Percentiles rank a stretch among this genome's conserved stretches.
Conservation (phyloP, 257 asterid genomes). For the Cinchona pubescens region DNA sequence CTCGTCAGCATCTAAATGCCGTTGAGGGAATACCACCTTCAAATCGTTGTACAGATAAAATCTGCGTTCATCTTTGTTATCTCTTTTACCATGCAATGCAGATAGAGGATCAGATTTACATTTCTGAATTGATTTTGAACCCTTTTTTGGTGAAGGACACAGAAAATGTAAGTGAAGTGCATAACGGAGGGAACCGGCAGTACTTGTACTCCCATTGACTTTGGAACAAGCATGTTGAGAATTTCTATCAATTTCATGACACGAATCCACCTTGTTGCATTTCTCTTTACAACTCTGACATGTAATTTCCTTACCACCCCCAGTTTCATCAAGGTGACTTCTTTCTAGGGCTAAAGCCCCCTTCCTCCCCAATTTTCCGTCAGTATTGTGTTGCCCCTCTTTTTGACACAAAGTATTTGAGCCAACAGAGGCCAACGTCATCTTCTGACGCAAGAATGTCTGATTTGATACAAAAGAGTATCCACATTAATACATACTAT, state of each 20-base stretch:
- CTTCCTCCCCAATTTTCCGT: slow-evolving; percentile 27
- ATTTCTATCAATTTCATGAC: slow-evolving; percentile 29
- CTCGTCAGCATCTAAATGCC: slow-evolving; percentile 73
- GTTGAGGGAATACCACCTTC: slow-evolving; percentile 74
- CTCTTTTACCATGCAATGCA: slow-evolving; percentile 18
- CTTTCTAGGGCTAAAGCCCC: slow-evolving; percentile 16
- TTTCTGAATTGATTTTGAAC: slow-evolving; percentile 19
- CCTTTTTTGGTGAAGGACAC: slow-evolving; percentile 44
- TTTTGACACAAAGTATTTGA: slow-evolving; percentile 27
- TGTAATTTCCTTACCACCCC: slow-evolving; percentile 23
- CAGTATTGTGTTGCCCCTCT: slow-evolving; percentile 33
- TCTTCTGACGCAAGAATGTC: slow-evolving; percentile 81
- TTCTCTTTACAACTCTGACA: slow-evolving; percentile 27
- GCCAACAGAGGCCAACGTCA: slow-evolving; percentile 52
- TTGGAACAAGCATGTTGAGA: slow-evolving; percentile 32
- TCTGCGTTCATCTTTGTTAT: slow-evolving; percentile 34
- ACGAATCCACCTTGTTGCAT: slow-evolving; percentile 21
- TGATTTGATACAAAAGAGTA: slow-evolving; percentile 23
- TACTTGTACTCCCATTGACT: slow-evolving; percentile 33
- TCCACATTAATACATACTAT: neutral
- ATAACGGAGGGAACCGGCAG: slow-evolving; percentile 60
- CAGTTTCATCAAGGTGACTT: slow-evolving; percentile 15
- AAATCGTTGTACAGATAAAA: slow-evolving; percentile 63
- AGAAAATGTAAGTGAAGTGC: slow-evolving; percentile 71
- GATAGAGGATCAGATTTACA: slow-evolving; percentile 26